Evolutionary conservation across 495 filamentous ascomycete genomes (phyloP).

Genomic region (Penicillium egyptiacum): DNA sequence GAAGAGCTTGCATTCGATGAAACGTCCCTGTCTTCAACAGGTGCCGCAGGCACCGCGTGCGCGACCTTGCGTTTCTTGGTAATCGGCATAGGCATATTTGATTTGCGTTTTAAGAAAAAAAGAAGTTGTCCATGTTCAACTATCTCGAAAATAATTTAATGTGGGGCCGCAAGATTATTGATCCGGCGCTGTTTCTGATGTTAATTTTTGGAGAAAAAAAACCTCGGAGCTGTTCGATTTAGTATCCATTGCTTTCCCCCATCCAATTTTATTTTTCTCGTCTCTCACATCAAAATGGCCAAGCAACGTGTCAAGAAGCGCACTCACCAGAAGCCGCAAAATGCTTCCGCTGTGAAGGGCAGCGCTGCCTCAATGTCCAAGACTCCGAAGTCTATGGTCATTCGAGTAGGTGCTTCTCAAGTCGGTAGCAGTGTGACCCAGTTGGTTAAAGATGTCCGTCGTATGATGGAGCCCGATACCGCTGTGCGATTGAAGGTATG

Average conservation of each 20-base stretch:
- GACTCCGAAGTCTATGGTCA: constrained; percentile 95
- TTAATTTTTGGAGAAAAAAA: constrained; percentile 44
- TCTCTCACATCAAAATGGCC: constrained; percentile 59
- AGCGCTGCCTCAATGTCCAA: constrained; percentile 51
- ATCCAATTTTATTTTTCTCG: constrained; percentile 11
- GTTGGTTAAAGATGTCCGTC: constrained; percentile 85
- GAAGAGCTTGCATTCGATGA: constrained; percentile 6
- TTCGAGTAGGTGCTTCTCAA: constrained; percentile 91
- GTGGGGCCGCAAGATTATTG: constrained; percentile 40
- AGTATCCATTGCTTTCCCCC: constrained; percentile 8
- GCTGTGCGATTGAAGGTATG: constrained; percentile 72
- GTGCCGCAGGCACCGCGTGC: constrained; percentile 15
- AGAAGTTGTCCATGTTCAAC: constrained; percentile 10
- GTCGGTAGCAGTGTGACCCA: constrained; percentile 90
- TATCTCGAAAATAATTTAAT: constrained; percentile 35
- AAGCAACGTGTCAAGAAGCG: constrained; percentile 83
- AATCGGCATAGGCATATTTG: constrained; percentile 40
- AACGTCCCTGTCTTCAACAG: constrained; percentile 20
- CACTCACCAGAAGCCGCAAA: constrained; percentile 73
- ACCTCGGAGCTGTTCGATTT: constrained; percentile 22
- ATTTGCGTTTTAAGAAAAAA: constrained; percentile 12
- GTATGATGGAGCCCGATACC: constrained; percentile 94
- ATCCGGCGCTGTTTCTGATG: constrained; percentile 37
- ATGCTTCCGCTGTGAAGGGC: constrained; percentile 57
- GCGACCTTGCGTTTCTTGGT: constrained; percentile 44